phyloP scores from a whole-genome alignment of 1,139 yeast species.

The Taphrina populina region DNA sequence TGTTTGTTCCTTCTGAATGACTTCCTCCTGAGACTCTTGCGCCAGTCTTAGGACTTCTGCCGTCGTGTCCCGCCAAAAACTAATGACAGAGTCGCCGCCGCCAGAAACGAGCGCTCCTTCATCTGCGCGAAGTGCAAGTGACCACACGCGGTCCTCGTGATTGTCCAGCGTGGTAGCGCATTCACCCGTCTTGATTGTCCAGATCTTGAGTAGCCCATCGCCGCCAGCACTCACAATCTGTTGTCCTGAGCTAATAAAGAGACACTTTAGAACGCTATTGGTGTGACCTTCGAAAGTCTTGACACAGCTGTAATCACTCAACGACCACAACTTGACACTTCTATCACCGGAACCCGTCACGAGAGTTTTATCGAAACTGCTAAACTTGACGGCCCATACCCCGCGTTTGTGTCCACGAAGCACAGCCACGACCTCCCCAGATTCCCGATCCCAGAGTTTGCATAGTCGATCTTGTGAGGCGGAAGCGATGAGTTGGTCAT shows the following conservation, averaged over 20 bases:
- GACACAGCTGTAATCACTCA: conserved; percentile 68
- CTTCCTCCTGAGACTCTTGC: conserved; percentile 52
- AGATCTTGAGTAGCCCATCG: conserved; percentile 85
- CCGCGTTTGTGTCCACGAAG: conserved; percentile 91
- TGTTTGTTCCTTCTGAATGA: conserved; percentile 83
- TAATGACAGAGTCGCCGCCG: conserved; percentile 91
- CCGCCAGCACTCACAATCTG: conserved; percentile 86
- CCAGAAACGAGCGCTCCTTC: conserved; percentile 76
- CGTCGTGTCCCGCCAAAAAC: conserved; percentile 84
- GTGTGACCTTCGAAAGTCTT: conserved; percentile 93
- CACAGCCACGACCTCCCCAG: conserved; percentile 82
- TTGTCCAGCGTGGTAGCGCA: conserved; percentile 79
- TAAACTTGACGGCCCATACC: conserved; percentile 85
- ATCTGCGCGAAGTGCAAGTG: conserved; percentile 63
- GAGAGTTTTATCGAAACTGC: conserved; percentile 71
- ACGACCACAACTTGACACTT: conserved; percentile 83
- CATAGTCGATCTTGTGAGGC: conserved; percentile 95
- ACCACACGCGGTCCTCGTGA: conserved; percentile 95
- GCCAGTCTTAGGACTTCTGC: conserved; percentile 59
- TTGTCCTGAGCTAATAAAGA: conserved; percentile 63
- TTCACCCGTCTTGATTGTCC: conserved; percentile 81
- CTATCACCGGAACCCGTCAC: conserved; percentile 86
- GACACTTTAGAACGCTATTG: conserved; percentile 81
- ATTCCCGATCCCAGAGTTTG: conserved; percentile 78
- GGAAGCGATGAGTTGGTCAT: conserved; percentile 82